These are phyloP conservation scores for Kluyveromyces sp. DNA, from an alignment of 1,139 yeast genomes.

Conservation along the genomic window DNA sequence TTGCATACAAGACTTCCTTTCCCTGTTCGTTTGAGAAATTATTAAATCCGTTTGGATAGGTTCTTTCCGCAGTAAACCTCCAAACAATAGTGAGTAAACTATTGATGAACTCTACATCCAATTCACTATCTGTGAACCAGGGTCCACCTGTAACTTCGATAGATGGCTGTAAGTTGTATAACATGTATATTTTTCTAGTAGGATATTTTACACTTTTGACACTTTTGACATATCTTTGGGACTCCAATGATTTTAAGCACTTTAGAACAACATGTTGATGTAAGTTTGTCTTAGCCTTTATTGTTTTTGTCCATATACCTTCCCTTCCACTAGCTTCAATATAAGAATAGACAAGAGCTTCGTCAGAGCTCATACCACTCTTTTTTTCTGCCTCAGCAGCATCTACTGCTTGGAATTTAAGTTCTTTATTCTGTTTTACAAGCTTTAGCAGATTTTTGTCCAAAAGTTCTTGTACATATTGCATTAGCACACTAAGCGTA, in stretches of 20 bases:
- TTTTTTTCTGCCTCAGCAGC: slow-evolving; percentile 62
- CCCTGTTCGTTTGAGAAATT: slow-evolving; percentile 21
- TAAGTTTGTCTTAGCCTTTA: slow-evolving; percentile 81
- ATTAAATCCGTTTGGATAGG: slow-evolving; percentile 66
- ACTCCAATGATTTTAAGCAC: slow-evolving; percentile 75
- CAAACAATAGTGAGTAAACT: slow-evolving; percentile 77
- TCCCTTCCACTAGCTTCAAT: slow-evolving; percentile 92
- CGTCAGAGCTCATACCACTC: slow-evolving; percentile 74
- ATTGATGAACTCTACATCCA: slow-evolving; percentile 90
- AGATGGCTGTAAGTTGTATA: slow-evolving; percentile 86
- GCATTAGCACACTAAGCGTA: slow-evolving; percentile 43
- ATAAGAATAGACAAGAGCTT: slow-evolving; percentile 82
- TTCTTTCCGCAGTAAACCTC: slow-evolving; percentile 69
- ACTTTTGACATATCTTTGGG: slow-evolving; percentile 77
- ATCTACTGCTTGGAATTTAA: slow-evolving; percentile 67
- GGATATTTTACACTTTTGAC: slow-evolving; percentile 92
- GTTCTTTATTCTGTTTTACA: slow-evolving; percentile 53
- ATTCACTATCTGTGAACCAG: slow-evolving; percentile 95
- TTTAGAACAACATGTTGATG: slow-evolving; percentile 89
- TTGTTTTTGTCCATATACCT: slow-evolving; percentile 93
- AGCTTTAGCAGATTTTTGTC: slow-evolving; percentile 61
- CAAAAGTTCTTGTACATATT: slow-evolving; percentile 56
- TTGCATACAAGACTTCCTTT: slow-evolving; percentile 39
- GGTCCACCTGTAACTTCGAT: slow-evolving; percentile 98
- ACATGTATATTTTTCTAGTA: slow-evolving; percentile 94